Conservation (phyloP, 2,329 filamentous ascomycete genomes). For the Simplicillium aogashimaense region DNA sequence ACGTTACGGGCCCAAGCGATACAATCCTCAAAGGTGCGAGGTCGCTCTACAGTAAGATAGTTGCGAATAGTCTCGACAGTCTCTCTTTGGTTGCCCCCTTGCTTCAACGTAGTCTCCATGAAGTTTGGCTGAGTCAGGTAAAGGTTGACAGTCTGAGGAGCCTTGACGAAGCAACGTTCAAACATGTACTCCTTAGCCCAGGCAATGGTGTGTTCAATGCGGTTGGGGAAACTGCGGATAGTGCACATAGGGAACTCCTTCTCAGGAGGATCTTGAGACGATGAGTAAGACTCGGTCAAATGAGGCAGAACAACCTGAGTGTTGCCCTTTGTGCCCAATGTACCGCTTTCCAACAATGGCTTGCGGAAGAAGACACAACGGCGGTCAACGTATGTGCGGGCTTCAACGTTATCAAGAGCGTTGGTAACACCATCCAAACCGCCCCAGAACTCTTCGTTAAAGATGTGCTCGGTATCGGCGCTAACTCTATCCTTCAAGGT, state of each 20-base stretch:
- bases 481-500: conserved; percentile 85
- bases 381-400: conserved; percentile 89
- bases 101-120: conserved; percentile 75
- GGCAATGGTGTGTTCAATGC: conserved; percentile 96
- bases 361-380: conserved; percentile 98
- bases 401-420: conserved; percentile 94
- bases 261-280: conserved; percentile 91
- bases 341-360: conserved; percentile 90
- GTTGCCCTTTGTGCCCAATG: conserved; percentile 97
- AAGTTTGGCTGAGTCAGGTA: conserved; percentile 91
- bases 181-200: conserved; percentile 91
- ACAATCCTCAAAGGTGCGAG: conserved; percentile 88
- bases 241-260: conserved; percentile 99
- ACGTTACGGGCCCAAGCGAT: conserved; percentile 89
- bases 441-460: conserved; percentile 90
- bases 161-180: conserved; percentile 86
- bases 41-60: conserved; percentile 85
- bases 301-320: conserved; percentile 89
- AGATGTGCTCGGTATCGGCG: conserved; percentile 83
- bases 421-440: conserved; percentile 87
- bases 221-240: conserved; percentile 92
- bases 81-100: conserved; percentile 89
- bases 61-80: conserved; percentile 85
- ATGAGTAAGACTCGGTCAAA: conserved; percentile 91
- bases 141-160: conserved; percentile 86